A percentile compares a stretch with the other conserved stretches of the same genome.
Evolutionary conservation across 805 yeast genomes (phyloP).

Genomic region (Phaffomyces thermotolerans): DNA sequence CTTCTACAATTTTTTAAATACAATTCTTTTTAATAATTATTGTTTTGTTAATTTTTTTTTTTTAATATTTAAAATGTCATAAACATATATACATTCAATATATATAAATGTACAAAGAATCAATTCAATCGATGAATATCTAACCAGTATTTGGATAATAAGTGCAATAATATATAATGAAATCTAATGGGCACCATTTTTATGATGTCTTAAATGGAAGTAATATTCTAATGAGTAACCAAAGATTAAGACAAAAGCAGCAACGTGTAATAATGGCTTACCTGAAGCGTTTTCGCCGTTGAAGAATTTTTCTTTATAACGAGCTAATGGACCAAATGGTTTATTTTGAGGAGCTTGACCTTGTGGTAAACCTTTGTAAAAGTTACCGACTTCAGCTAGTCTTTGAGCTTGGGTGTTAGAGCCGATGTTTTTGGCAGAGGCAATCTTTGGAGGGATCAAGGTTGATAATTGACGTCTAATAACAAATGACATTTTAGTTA

Average conservation of each 20-base stretch:
- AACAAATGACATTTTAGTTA: conserved; percentile 61
- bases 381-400: conserved; percentile 88
- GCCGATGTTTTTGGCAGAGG: conserved; percentile 92
- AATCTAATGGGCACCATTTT: conserved; percentile 34
- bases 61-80: not conserved
- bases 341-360: conserved; percentile 77
- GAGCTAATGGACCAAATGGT: conserved; percentile 61
- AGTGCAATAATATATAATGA: not conserved
- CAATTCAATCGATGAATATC: conserved; percentile 2
- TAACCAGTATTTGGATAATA: not conserved
- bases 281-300: conserved; percentile 81
- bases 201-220: conserved; percentile 72
- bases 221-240: conserved; percentile 93
- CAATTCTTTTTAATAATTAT: no score
- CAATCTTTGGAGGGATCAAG: conserved; percentile 97
- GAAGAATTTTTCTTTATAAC: conserved; percentile 81
- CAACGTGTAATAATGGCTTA: conserved; percentile 74
- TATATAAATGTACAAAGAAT: not conserved
- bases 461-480: conserved; percentile 91
- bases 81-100: not conserved
- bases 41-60: no score
- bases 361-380: conserved; percentile 94
- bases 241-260: conserved; percentile 55
- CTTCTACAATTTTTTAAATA: no score
- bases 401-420: conserved; percentile 95